A percentile compares a stretch with the other conserved stretches of the same genome.
Evolutionary conservation across 2,329 filamentous ascomycete species (phyloP).

Genomic region (Aspergillus sp.): DNA sequence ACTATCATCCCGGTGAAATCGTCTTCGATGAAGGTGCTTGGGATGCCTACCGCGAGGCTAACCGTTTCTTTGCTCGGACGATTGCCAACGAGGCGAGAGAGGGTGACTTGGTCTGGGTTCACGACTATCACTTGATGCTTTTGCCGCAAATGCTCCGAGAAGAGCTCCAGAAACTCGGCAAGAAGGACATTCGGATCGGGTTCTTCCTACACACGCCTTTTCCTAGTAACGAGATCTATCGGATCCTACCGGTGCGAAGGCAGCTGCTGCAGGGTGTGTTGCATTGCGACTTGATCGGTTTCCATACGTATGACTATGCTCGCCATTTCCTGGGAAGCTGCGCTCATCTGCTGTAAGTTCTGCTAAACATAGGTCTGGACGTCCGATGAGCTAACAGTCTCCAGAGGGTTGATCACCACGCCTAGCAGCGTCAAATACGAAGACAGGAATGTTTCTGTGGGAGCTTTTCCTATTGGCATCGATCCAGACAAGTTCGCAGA

Average conservation of each 20-base stretch:
- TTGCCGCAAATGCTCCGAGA: slow-evolving; percentile 87
- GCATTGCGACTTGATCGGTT: slow-evolving; percentile 86
- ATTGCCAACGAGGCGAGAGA: slow-evolving; percentile 79
- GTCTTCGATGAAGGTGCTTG: slow-evolving; percentile 91
- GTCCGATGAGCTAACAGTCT: slow-evolving; percentile 1
- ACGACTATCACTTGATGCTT: slow-evolving; percentile 95
- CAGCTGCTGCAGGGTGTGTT: slow-evolving; percentile 76
- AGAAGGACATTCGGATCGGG: slow-evolving; percentile 88
- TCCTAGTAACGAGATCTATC: slow-evolving; percentile 89
- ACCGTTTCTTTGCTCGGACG: slow-evolving; percentile 78
- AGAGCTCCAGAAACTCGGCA: slow-evolving; percentile 61
- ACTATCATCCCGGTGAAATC: slow-evolving; percentile 95
- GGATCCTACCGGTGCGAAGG: slow-evolving; percentile 83
- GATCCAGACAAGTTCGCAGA: slow-evolving; percentile 92
- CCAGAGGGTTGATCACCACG: slow-evolving; percentile 53
- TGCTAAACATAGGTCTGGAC: slow-evolving; percentile 3
- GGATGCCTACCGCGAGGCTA: slow-evolving; percentile 84
- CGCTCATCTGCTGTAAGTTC: slow-evolving; percentile 67
- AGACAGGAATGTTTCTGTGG: slow-evolving; percentile 75
- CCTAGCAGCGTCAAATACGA: slow-evolving; percentile 87
- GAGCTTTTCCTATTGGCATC: slow-evolving; percentile 91
- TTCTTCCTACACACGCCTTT: slow-evolving; percentile 97
- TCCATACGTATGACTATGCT: slow-evolving; percentile 95
- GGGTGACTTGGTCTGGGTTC: slow-evolving; percentile 88
- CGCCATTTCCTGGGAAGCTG: slow-evolving; percentile 91